A percentile compares a stretch with the other conserved stretches of the same genome.
phyloP scores from a whole-genome alignment of 2,329 filamentous ascomycete genomes.

The Cytospora chrysosperma region DNA sequence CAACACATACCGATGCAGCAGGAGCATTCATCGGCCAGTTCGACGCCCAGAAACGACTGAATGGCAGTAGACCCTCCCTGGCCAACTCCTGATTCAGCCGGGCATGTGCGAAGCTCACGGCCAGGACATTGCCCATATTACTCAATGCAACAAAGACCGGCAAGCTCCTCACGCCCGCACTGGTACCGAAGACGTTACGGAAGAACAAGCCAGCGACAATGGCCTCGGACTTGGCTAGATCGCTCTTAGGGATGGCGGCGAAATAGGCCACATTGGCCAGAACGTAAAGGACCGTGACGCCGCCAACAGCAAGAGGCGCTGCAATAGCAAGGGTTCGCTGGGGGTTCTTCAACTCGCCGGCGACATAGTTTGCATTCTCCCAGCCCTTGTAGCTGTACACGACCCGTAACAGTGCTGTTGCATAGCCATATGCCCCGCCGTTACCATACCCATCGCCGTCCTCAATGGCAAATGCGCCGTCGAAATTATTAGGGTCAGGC shows the following conservation, averaged over 20 bases:
- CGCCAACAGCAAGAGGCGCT: constrained; percentile 57
- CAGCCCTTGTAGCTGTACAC: constrained; percentile 62
- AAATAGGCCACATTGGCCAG: constrained; percentile 67
- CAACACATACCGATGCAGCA: constrained; percentile 41
- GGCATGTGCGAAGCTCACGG: constrained; percentile 59
- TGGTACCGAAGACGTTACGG: constrained; percentile 58
- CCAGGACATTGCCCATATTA: constrained; percentile 59
- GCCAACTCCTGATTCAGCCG: constrained; percentile 65
- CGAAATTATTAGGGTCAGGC: constrained; percentile 55
- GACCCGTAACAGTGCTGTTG: constrained; percentile 57
- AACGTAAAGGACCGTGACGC: constrained; percentile 60
- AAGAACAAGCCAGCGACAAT: constrained; percentile 63
- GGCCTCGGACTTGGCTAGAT: constrained; percentile 57
- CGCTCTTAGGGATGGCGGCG: constrained; percentile 57
- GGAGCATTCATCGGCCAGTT: constrained; percentile 66
- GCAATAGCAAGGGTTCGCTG: constrained; percentile 54
- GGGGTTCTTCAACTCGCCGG: constrained; percentile 57
- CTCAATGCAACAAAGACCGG: constrained; percentile 56
- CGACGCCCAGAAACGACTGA: constrained; percentile 65
- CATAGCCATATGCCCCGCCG: constrained; percentile 52
- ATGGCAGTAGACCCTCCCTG: constrained; percentile 68
- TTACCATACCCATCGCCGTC: constrained; percentile 45
- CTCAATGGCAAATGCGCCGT: constrained; percentile 51
- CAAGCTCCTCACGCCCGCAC: constrained; percentile 44
- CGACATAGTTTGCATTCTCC: constrained; percentile 63